These are phyloP conservation scores for Aspergillus leporis DNA, from an alignment of 495 filamentous ascomycete species.

Conservation along the genomic window DNA sequence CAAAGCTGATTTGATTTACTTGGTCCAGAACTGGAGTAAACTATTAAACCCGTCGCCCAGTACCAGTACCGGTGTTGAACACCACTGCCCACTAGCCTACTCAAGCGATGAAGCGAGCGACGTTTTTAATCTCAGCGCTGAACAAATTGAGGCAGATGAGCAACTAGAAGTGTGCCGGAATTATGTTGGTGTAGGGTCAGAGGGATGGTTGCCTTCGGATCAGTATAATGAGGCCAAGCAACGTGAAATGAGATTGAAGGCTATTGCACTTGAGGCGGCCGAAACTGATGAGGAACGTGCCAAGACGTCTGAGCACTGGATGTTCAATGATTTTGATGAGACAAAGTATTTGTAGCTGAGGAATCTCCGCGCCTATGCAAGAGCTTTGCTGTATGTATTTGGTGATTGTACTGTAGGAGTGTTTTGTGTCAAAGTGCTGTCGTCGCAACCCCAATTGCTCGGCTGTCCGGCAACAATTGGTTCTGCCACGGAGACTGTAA, in stretches of 20 bases:
- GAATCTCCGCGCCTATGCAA: too few relatives aligned
- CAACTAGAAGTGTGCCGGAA: slow-evolving; percentile 19
- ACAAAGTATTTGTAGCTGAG: slow-evolving; percentile 18
- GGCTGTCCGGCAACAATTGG: too few relatives aligned
- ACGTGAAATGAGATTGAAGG: slow-evolving; percentile 21
- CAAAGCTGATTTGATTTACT: slow-evolving; percentile 6
- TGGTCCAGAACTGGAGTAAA: not conserved
- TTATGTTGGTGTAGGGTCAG: slow-evolving; percentile 21
- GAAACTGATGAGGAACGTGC: slow-evolving; percentile 22
- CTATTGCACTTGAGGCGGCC: slow-evolving; percentile 22
- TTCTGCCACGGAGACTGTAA: too few relatives aligned
- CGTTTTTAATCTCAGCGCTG: slow-evolving; percentile 16
- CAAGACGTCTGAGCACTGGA: slow-evolving; percentile 28
- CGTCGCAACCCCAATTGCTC: too few relatives aligned
- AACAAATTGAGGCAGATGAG: slow-evolving; percentile 24
- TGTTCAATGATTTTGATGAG: slow-evolving; percentile 30
- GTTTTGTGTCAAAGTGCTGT: too few relatives aligned
- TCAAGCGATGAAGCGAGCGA: slow-evolving; percentile 18
- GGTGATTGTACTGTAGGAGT: too few relatives aligned
- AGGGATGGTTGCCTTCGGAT: slow-evolving; percentile 26
- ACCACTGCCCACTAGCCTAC: slow-evolving; percentile 21
- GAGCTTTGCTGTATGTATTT: too few relatives aligned
- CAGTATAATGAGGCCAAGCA: slow-evolving; percentile 21
- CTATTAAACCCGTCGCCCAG: not conserved
- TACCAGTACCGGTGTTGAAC: not conserved